Conservation (phyloP, 2,329 filamentous ascomycete species). For the Xylariales sp. region DNA sequence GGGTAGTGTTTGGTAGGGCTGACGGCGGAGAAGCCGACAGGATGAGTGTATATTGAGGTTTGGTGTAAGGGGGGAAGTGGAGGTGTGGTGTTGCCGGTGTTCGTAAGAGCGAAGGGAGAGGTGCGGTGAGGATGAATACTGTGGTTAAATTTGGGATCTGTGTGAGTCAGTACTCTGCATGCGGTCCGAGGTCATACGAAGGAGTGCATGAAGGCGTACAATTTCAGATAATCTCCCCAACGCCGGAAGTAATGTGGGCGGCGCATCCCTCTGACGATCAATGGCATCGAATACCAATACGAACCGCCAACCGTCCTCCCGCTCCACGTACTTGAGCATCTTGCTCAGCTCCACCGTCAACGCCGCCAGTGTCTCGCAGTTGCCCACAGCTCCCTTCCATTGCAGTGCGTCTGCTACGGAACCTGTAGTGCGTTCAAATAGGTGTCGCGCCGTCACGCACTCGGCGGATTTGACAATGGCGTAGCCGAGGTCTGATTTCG, state of each 20-base stretch:
- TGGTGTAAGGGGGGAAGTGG: slow-evolving; percentile 79
- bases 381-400: slow-evolving; percentile 45
- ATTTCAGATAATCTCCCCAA: slow-evolving; percentile 77
- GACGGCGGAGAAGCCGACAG: slow-evolving; percentile 49
- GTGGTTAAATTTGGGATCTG: slow-evolving; percentile 76
- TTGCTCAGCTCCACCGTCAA: slow-evolving; percentile 67
- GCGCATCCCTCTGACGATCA: slow-evolving; percentile 76
- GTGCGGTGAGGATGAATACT: slow-evolving; percentile 51
- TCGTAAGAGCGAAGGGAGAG: slow-evolving; percentile 46
- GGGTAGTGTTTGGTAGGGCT: slow-evolving; percentile 44
- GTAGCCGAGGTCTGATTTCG: slow-evolving; percentile 48
- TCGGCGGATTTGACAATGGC: slow-evolving; percentile 65
- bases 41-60: slow-evolving; percentile 73
- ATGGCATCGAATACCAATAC: slow-evolving; percentile 84
- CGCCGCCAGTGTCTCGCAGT: slow-evolving; percentile 77
- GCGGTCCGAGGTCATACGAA: background rate
- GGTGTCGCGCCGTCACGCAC: slow-evolving; percentile 72
- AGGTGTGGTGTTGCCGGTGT: slow-evolving; percentile 68
- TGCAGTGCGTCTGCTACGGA: slow-evolving; percentile 51
- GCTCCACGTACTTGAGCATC: slow-evolving; percentile 45
- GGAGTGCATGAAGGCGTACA: slow-evolving; percentile 43
- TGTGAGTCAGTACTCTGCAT: slow-evolving; percentile 5
- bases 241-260: slow-evolving; percentile 73
- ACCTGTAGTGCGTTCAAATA: slow-evolving; percentile 67
- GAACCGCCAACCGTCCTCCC: slow-evolving; percentile 50